phyloP scores from a whole-genome alignment of 2,329 filamentous ascomycete species.

The Penicillium sp. region DNA sequence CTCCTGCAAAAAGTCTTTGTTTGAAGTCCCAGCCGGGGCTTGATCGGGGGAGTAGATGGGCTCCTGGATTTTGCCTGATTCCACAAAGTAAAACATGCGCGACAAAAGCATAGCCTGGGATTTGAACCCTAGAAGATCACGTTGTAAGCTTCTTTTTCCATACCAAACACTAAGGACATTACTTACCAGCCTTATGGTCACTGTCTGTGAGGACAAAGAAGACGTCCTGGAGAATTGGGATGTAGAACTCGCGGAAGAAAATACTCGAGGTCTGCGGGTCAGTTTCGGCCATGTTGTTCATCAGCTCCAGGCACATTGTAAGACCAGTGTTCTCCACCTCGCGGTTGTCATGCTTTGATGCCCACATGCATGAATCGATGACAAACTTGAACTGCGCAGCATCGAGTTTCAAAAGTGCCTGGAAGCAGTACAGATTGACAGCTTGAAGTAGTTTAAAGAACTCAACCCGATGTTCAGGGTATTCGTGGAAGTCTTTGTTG shows the following conservation, averaged over 20 bases:
- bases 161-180: neutral
- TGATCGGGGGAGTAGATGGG: conserved; percentile 82
- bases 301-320: conserved; percentile 94
- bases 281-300: conserved; percentile 93
- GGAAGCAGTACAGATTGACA: conserved; percentile 97
- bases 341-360: conserved; percentile 99
- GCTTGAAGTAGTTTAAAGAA: conserved; percentile 95
- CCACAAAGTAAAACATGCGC: conserved; percentile 93
- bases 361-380: conserved; percentile 99
- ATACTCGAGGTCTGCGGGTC: conserved; percentile 77
- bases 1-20: conserved; percentile 80
- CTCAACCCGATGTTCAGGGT: conserved; percentile 96
- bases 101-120: conserved; percentile 88
- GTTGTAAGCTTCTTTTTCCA: neutral
- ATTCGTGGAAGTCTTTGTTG: conserved; percentile 99
- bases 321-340: conserved; percentile 93
- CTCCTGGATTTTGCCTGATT: conserved; percentile 78
- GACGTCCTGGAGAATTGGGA: conserved; percentile 89
- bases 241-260: conserved; percentile 97
- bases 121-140: conserved; percentile 61
- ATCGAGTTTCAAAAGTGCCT: conserved; percentile 83
- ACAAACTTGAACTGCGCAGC: conserved; percentile 98
- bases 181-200: conserved; percentile 80
- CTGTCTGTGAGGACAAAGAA: conserved; percentile 97
- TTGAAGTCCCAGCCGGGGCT: conserved; percentile 71